Evolutionary conservation across 2,329 filamentous ascomycete species (phyloP), one percentile per base, ranked within the genome.

Genomic region (Pseudocercospora ulei): DNA sequence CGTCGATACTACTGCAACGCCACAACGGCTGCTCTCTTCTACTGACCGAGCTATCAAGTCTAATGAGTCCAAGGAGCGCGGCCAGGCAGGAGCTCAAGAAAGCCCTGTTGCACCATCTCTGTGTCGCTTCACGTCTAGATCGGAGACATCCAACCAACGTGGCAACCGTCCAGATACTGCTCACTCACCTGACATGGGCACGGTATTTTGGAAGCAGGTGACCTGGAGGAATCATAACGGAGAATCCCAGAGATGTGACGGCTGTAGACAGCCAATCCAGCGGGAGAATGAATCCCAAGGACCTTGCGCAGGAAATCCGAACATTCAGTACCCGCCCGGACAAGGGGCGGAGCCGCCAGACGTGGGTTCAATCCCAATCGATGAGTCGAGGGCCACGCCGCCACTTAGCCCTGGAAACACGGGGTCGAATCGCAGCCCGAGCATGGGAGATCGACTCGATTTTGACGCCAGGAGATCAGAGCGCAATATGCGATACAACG

Each of bases 401-500:
- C 26, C 35, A 9, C 18, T 30, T 5, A 36, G 31, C 28, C 40
- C 40, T 5, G 20, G 12, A 3, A 35, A 30, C 16, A 44, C 37
- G 12, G 39, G 18, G 12, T 37, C 31, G 5, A 33, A 38, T 20
- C 36, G 31, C 7, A 37, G 43, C 5, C 47, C 47, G 4, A 39
- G 29, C 19, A 56, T 55, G 49, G 53, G 54, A 9, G 46, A 49
- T 26, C 43, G 44, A 2, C 28, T 47, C 17, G 36, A 46, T 3
- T 52, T 52, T 25, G 51, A 54, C n/a, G 35, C 47, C 27, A 46
- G 46, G 35, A 42, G 52, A n/a, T 53, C 54, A 5, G 41, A 49
- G n/a, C 47, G 53, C 23, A 49, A 55, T 26, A 48, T 47, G 38
- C 48, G 53, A 9, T 56, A 56, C 43, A 55, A 54, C 20, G 51